Percentiles rank a stretch among this genome's conserved stretches.
Conservation (phyloP, 306 rosid species). For the Prunus dulcis region DNA sequence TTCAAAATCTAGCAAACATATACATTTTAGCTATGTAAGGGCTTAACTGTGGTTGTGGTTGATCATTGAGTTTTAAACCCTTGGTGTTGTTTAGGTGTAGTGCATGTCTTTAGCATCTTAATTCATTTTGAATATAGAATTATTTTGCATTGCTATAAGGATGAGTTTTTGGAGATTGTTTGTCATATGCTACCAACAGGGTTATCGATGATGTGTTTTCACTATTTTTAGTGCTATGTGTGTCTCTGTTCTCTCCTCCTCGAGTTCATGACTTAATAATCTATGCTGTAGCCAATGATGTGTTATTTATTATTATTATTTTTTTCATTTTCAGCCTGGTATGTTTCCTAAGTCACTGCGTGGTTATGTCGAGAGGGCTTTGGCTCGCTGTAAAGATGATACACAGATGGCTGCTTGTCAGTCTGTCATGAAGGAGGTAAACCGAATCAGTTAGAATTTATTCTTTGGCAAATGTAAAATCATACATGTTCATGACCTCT, state of each 20-base stretch:
- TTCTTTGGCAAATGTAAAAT: conserved; percentile 9
- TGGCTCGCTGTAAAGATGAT: conserved; percentile 93
- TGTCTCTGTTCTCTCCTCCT: not conserved
- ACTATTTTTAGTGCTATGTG: not conserved
- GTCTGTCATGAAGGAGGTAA: conserved; percentile 84
- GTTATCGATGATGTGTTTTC: not conserved
- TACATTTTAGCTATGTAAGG: not conserved
- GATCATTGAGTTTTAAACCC: not conserved
- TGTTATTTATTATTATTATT: not conserved
- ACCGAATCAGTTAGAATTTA: conserved; percentile 15
- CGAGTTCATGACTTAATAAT: not conserved
- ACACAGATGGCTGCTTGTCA: conserved; percentile 77
- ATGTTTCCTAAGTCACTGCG: conserved; percentile 87
- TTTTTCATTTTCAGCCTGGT: conserved; percentile 67
- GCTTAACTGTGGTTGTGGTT: not conserved
- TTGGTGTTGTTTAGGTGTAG: not conserved
- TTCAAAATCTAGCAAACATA: not conserved
- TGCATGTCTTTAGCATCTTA: not conserved
- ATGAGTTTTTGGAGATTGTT: not conserved
- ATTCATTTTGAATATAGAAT: not conserved
- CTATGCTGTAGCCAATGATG: conserved; percentile 1
- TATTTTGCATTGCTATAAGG: not conserved
- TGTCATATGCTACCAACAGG: not conserved
- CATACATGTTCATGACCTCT: not conserved
- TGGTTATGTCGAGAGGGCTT: conserved; percentile 92